These are phyloP conservation scores for Adenanthera pavonina DNA, from an alignment of 306 rosid species.

Conservation along the genomic window DNA sequence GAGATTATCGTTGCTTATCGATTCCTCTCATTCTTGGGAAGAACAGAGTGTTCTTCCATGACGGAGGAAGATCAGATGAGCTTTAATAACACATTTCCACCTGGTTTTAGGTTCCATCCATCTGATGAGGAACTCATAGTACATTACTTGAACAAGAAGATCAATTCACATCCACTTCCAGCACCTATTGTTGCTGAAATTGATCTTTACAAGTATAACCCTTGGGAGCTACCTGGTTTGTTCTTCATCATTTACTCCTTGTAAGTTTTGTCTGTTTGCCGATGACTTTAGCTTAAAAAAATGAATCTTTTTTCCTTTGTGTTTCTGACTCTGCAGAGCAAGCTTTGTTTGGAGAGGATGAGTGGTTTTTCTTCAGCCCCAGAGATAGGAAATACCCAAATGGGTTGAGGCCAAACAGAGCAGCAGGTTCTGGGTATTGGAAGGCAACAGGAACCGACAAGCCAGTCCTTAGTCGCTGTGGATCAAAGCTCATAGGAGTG, in stretches of 20 bases:
- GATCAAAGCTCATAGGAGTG: constrained; percentile 44
- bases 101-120: constrained; percentile 55
- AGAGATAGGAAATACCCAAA: constrained; percentile 57
- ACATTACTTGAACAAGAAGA: constrained; percentile 53
- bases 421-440: constrained; percentile 58
- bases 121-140: constrained; percentile 54
- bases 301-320: background rate
- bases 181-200: constrained; percentile 50
- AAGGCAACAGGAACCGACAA: constrained; percentile 57
- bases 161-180: constrained; percentile 48
- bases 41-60: background rate
- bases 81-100: constrained; percentile 31
- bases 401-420: constrained; percentile 54
- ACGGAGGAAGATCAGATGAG: constrained; percentile 32
- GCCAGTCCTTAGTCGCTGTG: constrained; percentile 45
- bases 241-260: constrained; percentile 7
- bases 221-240: constrained; percentile 54
- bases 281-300: background rate
- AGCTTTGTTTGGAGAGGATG: constrained; percentile 52
- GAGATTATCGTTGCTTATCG: constrained; percentile 17
- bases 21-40: background rate
- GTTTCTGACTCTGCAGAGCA: constrained; percentile 32
- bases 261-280: background rate
- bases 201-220: constrained; percentile 55
- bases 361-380: constrained; percentile 56